A percentile compares a stretch with the other conserved stretches of the same genome.
Conservation (phyloP, 2,329 filamentous ascomycete genomes). For the Claviceps fusiformis region DNA sequence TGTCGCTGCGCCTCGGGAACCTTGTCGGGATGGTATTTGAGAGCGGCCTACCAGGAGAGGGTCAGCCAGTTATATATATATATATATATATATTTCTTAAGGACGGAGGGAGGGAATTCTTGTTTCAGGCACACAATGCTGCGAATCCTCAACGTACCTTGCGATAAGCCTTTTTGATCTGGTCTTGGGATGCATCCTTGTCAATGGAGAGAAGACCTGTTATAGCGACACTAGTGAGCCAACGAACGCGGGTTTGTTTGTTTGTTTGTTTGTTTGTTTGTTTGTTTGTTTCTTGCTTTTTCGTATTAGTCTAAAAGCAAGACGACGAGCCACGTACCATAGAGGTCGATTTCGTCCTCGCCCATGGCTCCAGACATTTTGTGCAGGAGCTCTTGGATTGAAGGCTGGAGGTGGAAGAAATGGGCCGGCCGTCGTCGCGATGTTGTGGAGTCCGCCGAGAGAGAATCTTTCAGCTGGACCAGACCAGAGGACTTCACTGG, state of each 20-base stretch:
- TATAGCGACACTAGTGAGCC: slow-evolving; percentile 4
- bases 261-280: not conserved
- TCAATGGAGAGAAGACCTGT: slow-evolving; percentile 68
- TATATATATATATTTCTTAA: too few relatives aligned
- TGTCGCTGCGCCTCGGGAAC: slow-evolving; percentile 74
- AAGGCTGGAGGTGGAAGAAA: not conserved
- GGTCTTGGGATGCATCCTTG: slow-evolving; percentile 56
- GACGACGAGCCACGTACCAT: slow-evolving; percentile 30
- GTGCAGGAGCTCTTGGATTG: not conserved
- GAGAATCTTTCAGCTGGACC: not conserved
- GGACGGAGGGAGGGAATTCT: too few relatives aligned
- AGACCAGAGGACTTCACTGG: too few relatives aligned
- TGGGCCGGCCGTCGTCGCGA: not conserved
- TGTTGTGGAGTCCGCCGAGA: slow-evolving; percentile 1
- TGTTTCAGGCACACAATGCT: too few relatives aligned
- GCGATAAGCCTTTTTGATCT: slow-evolving; percentile 93
- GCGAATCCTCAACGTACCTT: slow-evolving; percentile 45
- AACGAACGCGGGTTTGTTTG: not conserved
- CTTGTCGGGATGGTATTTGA: slow-evolving; percentile 90
- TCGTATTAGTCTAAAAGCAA: too few relatives aligned
- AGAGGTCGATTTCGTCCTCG: slow-evolving; percentile 43
- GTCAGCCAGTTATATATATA: not conserved
- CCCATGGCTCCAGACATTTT: slow-evolving; percentile 14
- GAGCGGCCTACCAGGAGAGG: slow-evolving; percentile 49
- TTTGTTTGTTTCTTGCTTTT: not conserved